Conservation (phyloP, 2,329 filamentous ascomycete species). For the Zymoseptoria tritici region DNA sequence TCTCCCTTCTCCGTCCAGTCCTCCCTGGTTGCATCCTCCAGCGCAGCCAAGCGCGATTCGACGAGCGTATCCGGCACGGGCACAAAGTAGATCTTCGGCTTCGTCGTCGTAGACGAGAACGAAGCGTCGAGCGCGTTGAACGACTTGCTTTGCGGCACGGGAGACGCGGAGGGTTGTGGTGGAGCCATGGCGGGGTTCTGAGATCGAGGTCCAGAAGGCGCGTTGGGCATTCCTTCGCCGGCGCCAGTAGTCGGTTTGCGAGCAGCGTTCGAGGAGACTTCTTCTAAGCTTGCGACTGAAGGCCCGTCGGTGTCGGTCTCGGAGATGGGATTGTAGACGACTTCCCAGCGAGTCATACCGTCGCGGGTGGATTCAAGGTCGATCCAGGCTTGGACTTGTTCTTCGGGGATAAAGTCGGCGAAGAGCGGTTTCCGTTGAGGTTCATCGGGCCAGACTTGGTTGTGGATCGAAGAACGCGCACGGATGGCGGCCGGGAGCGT, state of each 20-base stretch:
- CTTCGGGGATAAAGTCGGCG: conserved; percentile 81
- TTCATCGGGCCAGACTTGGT: conserved; percentile 78
- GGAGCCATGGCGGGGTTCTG: conserved; percentile 8
- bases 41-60: conserved; percentile 54
- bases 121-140: conserved; percentile 47
- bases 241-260: conserved; percentile 10
- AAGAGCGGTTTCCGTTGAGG: conserved; percentile 74
- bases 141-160: conserved; percentile 9
- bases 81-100: conserved; percentile 58
- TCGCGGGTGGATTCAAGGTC: conserved; percentile 50
- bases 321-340: conserved; percentile 48
- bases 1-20: conserved; percentile 32
- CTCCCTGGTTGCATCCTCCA: conserved; percentile 41
- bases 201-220: conserved; percentile 17
- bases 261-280: conserved; percentile 9
- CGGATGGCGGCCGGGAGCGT: conserved; percentile 64
- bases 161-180: conserved; percentile 7
- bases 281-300: conserved; percentile 32
- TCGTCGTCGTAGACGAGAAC: conserved; percentile 53
- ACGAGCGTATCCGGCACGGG: conserved; percentile 60
- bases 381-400: conserved; percentile 66
- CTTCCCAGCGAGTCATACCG: conserved; percentile 57
- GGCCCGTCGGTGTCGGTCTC: conserved; percentile 37
- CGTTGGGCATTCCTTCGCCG: conserved; percentile 21
- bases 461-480: conserved; percentile 69